Conservation (phyloP, 2,329 filamentous ascomycete genomes). For the Fusarium sp. region DNA sequence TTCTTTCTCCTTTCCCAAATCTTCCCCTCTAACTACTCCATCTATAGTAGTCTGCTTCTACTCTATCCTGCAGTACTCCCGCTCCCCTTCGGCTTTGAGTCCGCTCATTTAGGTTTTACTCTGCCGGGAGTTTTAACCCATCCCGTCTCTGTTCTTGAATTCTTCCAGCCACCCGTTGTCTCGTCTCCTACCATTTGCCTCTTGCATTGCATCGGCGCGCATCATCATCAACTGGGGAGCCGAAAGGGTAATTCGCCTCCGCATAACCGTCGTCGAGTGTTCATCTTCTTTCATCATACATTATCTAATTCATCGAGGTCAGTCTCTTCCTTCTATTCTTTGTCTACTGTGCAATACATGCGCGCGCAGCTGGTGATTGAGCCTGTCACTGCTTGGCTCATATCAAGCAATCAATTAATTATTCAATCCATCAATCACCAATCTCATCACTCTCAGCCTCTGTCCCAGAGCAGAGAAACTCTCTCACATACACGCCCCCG, state of each 20-base stretch:
- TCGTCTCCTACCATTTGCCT: not conserved
- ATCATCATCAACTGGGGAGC: slow-evolving; percentile 7
- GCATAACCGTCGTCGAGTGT: slow-evolving; percentile 1
- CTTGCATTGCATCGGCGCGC: slow-evolving; percentile 3
- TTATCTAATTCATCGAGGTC: slow-evolving; percentile 1
- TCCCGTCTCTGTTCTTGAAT: slow-evolving; percentile 4
- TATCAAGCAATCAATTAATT: not conserved
- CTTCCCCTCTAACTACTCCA: slow-evolving; percentile 1
- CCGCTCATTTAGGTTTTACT: slow-evolving; percentile 30
- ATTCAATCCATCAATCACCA: too few relatives aligned
- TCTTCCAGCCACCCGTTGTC: slow-evolving; percentile 18
- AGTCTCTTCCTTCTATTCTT: not conserved
- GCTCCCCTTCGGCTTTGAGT: slow-evolving; percentile 20
- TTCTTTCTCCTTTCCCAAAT: slow-evolving; percentile 20
- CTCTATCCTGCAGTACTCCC: not conserved
- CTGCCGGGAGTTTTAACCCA: slow-evolving; percentile 20
- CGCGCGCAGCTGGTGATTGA: too few relatives aligned
- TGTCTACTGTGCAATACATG: not conserved
- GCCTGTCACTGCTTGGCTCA: not conserved
- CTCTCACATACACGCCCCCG: slow-evolving; percentile 22
- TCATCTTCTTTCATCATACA: slow-evolving; percentile 1
- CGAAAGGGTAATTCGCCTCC: slow-evolving; percentile 5
- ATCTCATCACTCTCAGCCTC: slow-evolving; percentile 3
- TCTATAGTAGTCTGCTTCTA: not conserved
- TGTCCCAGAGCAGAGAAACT: not conserved